Evolutionary conservation across 495 filamentous ascomycete genomes (phyloP).

Genomic region (Aeminium ludgeri): DNA sequence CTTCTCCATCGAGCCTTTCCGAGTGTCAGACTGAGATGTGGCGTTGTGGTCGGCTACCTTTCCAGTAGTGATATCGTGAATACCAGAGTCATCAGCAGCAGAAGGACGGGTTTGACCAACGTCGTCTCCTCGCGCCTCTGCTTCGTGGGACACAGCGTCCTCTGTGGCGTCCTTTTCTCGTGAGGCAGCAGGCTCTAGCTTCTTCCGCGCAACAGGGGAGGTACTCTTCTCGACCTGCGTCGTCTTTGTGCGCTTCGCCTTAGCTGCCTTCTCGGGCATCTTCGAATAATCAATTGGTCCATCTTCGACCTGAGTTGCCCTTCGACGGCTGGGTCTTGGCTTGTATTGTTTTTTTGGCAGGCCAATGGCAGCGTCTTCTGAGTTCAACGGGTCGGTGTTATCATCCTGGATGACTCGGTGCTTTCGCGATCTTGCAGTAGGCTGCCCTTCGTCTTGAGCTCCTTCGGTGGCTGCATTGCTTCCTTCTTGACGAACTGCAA

Average conservation of each 20-base stretch:
- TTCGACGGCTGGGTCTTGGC: slow-evolving; percentile 23
- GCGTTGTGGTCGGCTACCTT: not conserved
- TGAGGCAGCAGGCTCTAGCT: not conserved
- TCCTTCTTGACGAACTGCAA: not conserved
- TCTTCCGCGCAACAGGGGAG: not conserved
- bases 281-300: slow-evolving; percentile 18
- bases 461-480: not conserved
- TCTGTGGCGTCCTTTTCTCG: not conserved
- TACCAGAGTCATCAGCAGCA: not conserved
- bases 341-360: slow-evolving; percentile 22
- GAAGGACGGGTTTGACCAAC: not conserved
- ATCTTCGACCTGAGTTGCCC: slow-evolving; percentile 17
- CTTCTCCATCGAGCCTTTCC: not conserved
- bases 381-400: slow-evolving; percentile 10
- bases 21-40: not conserved
- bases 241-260: slow-evolving; percentile 20
- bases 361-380: slow-evolving; percentile 17
- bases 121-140: not conserved
- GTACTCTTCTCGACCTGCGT: not conserved
- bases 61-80: not conserved
- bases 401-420: not conserved
- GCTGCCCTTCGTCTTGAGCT: not conserved
- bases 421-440: not conserved
- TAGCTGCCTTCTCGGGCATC: slow-evolving; percentile 19
- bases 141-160: not conserved